Evolutionary conservation across 371 early-diverging fungal species (phyloP), one percentile per base, ranked within the genome.

Genomic region (Umbelopsis sp.): DNA sequence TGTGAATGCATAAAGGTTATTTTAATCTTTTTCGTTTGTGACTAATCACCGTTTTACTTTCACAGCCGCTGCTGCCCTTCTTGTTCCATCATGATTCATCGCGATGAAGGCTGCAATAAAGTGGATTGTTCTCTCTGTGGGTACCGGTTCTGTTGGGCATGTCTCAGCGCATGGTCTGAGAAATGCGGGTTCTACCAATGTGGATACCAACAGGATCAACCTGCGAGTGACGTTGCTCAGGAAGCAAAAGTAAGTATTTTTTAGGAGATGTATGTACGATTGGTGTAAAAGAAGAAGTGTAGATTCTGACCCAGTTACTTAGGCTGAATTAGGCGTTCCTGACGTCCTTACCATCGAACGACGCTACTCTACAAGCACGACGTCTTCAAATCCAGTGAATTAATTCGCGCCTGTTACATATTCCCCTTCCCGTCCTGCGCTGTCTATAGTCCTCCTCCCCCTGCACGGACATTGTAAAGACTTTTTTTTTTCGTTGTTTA

Each of bases 81-180:
- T 63, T 92, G 93, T 70, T 87, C 84, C 7, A 85, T 91, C 50
- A 76, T 92, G 75, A 92, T 92, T 57, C 82, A 90, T 64, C 76
- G 93, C 37, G 93, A 92, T 65, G 93, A 92, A 71, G 93, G 93
- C 4, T 92, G 93, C 72, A 91, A 92, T 70, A 88, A 89, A 69
- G 90, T 92, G 6, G 91, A 92, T 66, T 92, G 93, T 65, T 80
- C 88, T 52, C 81, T 84, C 35, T 92, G 93, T 70, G 92, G 91
- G 7, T 77, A 87, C 67, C 76, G 85, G 32, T 92, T 92, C 68
- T 92, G 93, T 69, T 92, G 93, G 93, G 41, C 74, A 22, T 84
- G 85, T 72, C 72, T 74, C 16, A 74, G 76, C 24, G 69, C 71
- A 20, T 82, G 83, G 83, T 76, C 82, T 29, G 74, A 78, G 66